phyloP scores from a whole-genome alignment of 306 rosid species.

The Vicia villosa region DNA sequence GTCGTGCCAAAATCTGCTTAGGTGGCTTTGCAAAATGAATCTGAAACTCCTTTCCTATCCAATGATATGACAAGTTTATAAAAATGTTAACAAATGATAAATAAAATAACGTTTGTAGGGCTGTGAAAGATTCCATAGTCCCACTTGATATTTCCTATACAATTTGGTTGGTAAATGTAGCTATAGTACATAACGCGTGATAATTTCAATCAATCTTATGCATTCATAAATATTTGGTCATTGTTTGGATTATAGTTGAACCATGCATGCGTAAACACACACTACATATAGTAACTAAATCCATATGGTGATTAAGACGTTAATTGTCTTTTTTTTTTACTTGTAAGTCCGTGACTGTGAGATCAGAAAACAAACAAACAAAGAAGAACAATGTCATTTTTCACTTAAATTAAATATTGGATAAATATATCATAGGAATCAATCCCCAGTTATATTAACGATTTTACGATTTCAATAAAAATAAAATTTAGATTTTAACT shows the following conservation, averaged over 20 bases:
- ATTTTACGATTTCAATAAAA: no score
- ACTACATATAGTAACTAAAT: background rate
- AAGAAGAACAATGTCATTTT: background rate
- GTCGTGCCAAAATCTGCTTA: no score
- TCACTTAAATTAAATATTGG: background rate
- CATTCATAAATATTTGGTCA: conserved; percentile 6
- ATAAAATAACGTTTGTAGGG: no score
- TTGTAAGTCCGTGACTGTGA: conserved; percentile 26
- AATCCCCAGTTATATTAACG: no score
- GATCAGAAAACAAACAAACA: background rate
- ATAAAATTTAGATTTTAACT: no score
- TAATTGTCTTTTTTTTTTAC: background rate
- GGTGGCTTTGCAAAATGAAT: no score
- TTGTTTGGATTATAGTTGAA: conserved; percentile 3
- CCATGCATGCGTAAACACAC: background rate
- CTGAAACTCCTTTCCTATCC: no score
- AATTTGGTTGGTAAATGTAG: background rate
- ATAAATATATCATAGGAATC: no score
- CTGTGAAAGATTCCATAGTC: no score
- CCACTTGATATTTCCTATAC: background rate
- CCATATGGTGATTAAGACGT: background rate
- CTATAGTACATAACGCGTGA: background rate
- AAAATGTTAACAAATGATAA: no score
- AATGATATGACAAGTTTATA: no score
- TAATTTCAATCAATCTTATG: background rate